Base-by-base conservation (phyloP, 768 basidiomycete species). In the Filobasidium floriforme region DNA sequence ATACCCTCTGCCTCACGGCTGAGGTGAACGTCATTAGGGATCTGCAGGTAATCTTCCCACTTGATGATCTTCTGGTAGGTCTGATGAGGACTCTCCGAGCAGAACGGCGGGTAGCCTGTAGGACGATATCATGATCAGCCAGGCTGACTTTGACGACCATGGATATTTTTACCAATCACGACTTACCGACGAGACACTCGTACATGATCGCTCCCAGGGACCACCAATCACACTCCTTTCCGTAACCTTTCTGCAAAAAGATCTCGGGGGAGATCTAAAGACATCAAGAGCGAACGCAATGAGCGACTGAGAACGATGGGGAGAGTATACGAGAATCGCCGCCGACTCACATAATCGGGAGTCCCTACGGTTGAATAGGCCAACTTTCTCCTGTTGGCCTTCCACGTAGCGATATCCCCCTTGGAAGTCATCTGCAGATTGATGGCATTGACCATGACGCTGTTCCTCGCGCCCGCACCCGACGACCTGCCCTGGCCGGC, bases 151-250 rank as follows among this genome's bases (percentile, higher is more conserved):
- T n/a, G n/a, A n/a, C n/a, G n/a, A n/a, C n/a, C n/a, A n/a, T n/a
- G 32, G 32, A 4, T 3, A 37, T 37, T 3, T 37, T 9, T 37
- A 3, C 24, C 24, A 41, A 7, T 26, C 10, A 15, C 6, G 10
- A 75, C 76, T 69, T 41, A 77, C 76, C 96, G 70, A 98, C 90
- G 26, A 98, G 81, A 79, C 89, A 96, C 80, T 98, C 94, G 77
- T 96, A 99, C 89, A 91, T 93, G 81, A 98, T 97, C 19, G 92
- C 90, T 5, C 96, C 96, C 32, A 98, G 83, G 9, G 93, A 96
- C 96, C 96, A 99, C 92, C 93, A 98, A 79, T 99, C 96, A 74
- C 93, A 97, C 79, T 94, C 93, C 73, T 93, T 90, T 26, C 90
- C 92, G 77, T 98, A 98, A n/a, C 96, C 96, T 75, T 90, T 88